Evolutionary conservation across 2,329 filamentous ascomycete genomes (phyloP), one percentile per base, ranked within the genome.

Genomic region (Aspergillus sp.): DNA sequence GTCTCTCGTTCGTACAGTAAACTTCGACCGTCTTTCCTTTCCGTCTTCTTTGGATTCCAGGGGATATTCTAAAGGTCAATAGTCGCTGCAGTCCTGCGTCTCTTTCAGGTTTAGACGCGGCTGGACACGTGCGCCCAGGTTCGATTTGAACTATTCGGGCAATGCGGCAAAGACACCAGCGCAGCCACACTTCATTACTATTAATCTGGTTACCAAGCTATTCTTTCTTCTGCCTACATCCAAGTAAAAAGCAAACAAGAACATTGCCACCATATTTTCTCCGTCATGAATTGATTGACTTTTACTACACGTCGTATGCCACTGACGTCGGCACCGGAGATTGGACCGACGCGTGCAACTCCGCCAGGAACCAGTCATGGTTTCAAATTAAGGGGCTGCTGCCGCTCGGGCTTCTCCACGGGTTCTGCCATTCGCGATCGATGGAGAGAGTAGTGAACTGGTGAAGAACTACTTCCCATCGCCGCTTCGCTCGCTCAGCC

Each of bases 341-440:
- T 50, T 50, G 47, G 15, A 13, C 25, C 25, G 25, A 50, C 47
- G 47, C 25, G 47, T 50, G 47, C n/a, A 12, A 12, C 47, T 50
- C 47, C 47, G 15, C 21, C 15, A n/a, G 47, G 28, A 30, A 30
- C 47, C 47, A 50, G 47, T 28, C 47, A 50, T 32, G 15, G 23
- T 17, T 28, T 30, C 47, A 32, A 50, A 50, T 59, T 57, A 58
- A 58, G 59, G 59, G 59, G 55, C 38, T 41, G 36, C 41, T 36
- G 53, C 53, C 15, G 53, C 39, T 55, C 28, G 39, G 28, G n/a
- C 15, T 59, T 51, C 59, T 61, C 58, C 63, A 61, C 60, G 36
- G 47, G 55, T 62, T 63, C 61, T 57, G 58, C 30, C 55, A 56
- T 36, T 49, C 8, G 32, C 32, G 60, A 66, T 63, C 60, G 60